A percentile compares a stretch with the other conserved stretches of the same genome.
phyloP scores from a whole-genome alignment of 2,329 filamentous ascomycete species.

The Colletotrichum sp. region DNA sequence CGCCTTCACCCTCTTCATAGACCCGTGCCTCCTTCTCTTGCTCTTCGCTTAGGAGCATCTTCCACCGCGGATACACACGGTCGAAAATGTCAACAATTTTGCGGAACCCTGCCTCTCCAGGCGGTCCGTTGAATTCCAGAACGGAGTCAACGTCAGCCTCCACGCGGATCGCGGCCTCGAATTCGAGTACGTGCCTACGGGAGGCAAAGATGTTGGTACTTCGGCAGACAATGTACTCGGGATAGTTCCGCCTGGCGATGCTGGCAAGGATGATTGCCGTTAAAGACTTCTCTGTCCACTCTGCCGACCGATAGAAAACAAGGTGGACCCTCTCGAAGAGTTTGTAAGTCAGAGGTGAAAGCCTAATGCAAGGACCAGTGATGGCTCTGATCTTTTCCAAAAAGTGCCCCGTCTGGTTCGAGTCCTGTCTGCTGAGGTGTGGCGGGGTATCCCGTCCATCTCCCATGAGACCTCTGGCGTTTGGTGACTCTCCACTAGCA shows the following conservation, averaged over 20 bases:
- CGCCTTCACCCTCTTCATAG: conserved; percentile 84
- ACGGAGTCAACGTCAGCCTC: conserved; percentile 84
- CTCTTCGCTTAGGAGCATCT: conserved; percentile 72
- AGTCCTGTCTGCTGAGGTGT: conserved; percentile 36
- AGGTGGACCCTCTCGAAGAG: conserved; percentile 94
- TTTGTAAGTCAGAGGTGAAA: conserved; percentile 74
- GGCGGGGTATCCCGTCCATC: conserved; percentile 35
- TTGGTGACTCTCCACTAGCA: conserved; percentile 61
- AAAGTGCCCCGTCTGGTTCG: conserved; percentile 77
- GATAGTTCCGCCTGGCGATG: conserved; percentile 86
- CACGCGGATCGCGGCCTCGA: conserved; percentile 82
- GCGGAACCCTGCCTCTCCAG: conserved; percentile 68
- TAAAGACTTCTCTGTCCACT: conserved; percentile 97
- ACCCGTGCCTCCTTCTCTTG: conserved; percentile 76
- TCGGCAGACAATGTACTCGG: conserved; percentile 86
- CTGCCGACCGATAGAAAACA: conserved; percentile 93
- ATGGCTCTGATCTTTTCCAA: conserved; percentile 76
- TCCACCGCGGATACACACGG: conserved; percentile 82
- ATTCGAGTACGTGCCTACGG: conserved; percentile 78
- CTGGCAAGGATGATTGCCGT: conserved; percentile 94
- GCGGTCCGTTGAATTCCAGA: conserved; percentile 78
- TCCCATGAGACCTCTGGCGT: conserved; percentile 41
- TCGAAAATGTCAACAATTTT: conserved; percentile 76
- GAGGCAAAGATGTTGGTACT: conserved; percentile 89
- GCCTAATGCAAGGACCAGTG: conserved; percentile 82